Evolutionary conservation across 805 yeast genomes (phyloP), one percentile per base, ranked within the genome.

Genomic region (Clavispora fructus): DNA sequence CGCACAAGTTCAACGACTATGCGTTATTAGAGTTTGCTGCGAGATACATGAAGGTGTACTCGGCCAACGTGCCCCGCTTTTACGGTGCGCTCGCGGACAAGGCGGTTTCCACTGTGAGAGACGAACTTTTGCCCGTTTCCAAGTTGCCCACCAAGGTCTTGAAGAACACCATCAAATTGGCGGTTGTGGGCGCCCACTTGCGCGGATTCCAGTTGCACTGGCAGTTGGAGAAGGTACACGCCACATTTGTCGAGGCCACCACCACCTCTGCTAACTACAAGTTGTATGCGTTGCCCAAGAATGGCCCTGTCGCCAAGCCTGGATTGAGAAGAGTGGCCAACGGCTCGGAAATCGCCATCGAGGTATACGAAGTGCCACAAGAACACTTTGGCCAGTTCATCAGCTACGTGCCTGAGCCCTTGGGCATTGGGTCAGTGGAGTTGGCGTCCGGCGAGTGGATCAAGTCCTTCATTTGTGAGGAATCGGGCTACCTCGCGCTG

Each of bases 151-250:
- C 45, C 45, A 45, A 42, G 42, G 44, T 47, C 11, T 41, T 54
- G 45, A 46, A 42, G 2, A 46, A 54, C 50, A 52, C 56, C 26
- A 73, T 89, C 49, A 76, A 83, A 50, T 69, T 92, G 47, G 97
- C 97, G 1, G 99, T 94, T 32, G 98, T 92, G 41, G 99, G 99
- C 46, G 97, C 97, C 41, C 99, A 92, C 62, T 74, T 94, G 54
- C 73, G 81, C 46, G 97, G 96, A 1, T 78, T 89, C 74, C 90
- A 90, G 41, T 75, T 92, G 56, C 90, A 92, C 67, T 91, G 97
- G 97, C 99, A 92, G 71, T 74, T 92, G 50, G 85, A 86, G 57
- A 79, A 85, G 63, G 94, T 85, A 39, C 79, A 83, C 57, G 98
- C 98, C 28, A 67, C 80, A 2, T 80, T 87, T 45, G 59, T 85